Evolutionary conservation across 805 yeast genomes (phyloP).

Genomic region (Candida coleopterorum): DNA sequence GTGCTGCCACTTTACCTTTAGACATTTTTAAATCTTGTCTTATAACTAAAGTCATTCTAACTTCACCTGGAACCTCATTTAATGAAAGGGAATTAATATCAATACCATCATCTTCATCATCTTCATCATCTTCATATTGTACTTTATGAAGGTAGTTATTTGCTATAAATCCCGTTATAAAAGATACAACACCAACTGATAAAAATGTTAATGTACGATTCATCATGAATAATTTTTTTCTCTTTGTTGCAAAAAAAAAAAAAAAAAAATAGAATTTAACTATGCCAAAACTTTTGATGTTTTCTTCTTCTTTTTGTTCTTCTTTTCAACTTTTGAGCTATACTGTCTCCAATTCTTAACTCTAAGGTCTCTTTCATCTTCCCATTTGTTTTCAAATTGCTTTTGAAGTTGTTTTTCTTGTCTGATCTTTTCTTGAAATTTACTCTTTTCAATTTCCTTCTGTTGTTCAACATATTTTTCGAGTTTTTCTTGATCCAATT

Average conservation of each 20-base stretch:
- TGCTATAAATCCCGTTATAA: constrained; percentile 31
- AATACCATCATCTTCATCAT: constrained; percentile 40
- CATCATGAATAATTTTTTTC: constrained; percentile 2
- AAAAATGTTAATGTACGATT: constrained; percentile 12
- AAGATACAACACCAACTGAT: constrained; percentile 32
- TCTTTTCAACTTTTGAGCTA: constrained; percentile 38
- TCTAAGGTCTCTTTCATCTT: constrained; percentile 51
- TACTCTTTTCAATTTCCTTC: constrained; percentile 20
- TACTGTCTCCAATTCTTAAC: constrained; percentile 59
- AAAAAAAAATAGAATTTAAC: not conserved
- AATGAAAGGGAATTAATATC: constrained; percentile 58
- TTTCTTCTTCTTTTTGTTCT: constrained; percentile 39
- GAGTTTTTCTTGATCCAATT: constrained; percentile 22
- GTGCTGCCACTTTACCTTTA: constrained; percentile 96
- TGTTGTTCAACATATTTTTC: constrained; percentile 24
- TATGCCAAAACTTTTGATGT: constrained; percentile 33
- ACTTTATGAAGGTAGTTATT: constrained; percentile 10
- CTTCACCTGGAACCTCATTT: constrained; percentile 72
- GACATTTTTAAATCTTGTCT: constrained; percentile 89
- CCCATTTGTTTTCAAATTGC: constrained; percentile 52
- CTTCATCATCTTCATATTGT: constrained; percentile 3
- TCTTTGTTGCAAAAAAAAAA: too few relatives aligned
- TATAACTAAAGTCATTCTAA: constrained; percentile 80
- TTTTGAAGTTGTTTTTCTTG: constrained; percentile 38
- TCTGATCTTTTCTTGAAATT: constrained; percentile 27